A percentile compares a stretch with the other conserved stretches of the same genome.
Conservation (phyloP, 2,329 filamentous ascomycete species). For the Annulohypoxylon truncatum region DNA sequence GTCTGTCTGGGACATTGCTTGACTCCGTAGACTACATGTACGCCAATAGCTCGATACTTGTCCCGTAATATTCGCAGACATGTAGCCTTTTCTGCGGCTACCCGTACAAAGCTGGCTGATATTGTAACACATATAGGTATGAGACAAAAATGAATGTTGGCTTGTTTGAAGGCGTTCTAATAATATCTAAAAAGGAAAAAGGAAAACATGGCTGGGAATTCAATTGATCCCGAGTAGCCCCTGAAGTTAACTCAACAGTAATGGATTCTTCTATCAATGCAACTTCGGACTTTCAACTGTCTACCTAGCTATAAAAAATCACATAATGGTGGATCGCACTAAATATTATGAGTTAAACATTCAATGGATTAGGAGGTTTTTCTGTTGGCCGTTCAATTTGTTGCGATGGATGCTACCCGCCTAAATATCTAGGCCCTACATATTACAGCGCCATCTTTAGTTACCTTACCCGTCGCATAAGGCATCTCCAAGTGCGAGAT, state of each 20-base stretch:
- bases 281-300: background rate
- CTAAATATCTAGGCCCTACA: no score
- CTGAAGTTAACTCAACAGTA: background rate
- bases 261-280: background rate
- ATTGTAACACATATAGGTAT: constrained; percentile 1
- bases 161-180: background rate
- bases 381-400: background rate
- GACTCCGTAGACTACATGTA: background rate
- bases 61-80: background rate
- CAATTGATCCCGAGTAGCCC: background rate
- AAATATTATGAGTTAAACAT: no score
- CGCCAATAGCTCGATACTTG: background rate
- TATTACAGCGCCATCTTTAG: no score
- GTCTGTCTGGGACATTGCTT: background rate
- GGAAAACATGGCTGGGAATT: background rate
- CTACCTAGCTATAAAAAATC: no score
- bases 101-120: background rate
- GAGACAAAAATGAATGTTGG: background rate
- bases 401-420: background rate
- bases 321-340: no score
- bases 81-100: background rate
- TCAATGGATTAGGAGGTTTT: no score
- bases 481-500: constrained; percentile 14
- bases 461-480: constrained; percentile 23
- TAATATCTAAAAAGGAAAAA: background rate